Base-by-base conservation (phyloP, 2,329 filamentous ascomycete genomes). In the Chaetomiaceae sp. region DNA sequence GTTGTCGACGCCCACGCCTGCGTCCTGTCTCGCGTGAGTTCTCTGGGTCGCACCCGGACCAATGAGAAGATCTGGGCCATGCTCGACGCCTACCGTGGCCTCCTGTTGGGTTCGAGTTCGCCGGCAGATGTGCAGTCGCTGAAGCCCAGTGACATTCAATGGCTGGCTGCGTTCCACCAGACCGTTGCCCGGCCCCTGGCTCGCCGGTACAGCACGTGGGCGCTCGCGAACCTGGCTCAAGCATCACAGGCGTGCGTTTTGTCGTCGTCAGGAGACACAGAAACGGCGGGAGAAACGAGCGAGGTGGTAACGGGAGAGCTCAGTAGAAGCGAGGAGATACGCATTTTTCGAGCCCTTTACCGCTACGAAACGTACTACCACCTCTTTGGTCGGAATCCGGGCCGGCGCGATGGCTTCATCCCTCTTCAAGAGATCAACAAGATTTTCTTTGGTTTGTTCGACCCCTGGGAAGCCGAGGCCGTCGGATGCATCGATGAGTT, bases 381-480 rank as follows among this genome's bases (percentile, higher is more conserved):
- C 23, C 37, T 48, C 4, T 48, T 48, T 19, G 45, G 45, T 13
- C 17, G 14, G 14, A 40, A 34, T 10, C 1, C 2, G 2, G 35
- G 9, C 7, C 3, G 3, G 4, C 23, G 34, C 9, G 17, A 19
- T 4, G 5, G 3, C n/a, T n/a, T n/a, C n/a, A 17, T 12, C 23
- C 14, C 9, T 0, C 4, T 4, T 14, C 12, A 13, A 23, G 25
- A 48, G 5, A 25, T 48, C 27, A 33, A 48, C 27, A 10, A 17
- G 2, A 6, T 25, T n/a, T 48, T 48, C 25, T 41, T 48, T 7
- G 20, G 17, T 35, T 12, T 41, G 4, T 41, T 48, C n/a, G 17
- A 48, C 12, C 45, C 45, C 14, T 48, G 45, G 45, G 37, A 48
- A 34, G 25, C n/a, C 3, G 45, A 48, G 9, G 45, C 35, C 3